A percentile compares a stretch with the other conserved stretches of the same genome.
Evolutionary conservation across 129 eudicot species (phyloP).

Genomic region (Logfia minima): DNA sequence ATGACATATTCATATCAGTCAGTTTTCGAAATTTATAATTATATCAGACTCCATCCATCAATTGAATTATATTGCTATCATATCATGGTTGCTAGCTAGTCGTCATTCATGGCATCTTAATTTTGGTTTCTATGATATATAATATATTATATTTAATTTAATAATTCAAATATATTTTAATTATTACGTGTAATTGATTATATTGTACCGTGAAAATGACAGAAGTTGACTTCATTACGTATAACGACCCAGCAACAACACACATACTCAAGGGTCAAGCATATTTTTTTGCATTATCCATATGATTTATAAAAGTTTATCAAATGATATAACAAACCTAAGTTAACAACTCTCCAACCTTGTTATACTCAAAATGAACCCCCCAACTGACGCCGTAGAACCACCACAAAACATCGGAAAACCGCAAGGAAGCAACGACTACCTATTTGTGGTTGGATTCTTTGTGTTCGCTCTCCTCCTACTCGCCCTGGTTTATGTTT

Average conservation of each 20-base stretch:
- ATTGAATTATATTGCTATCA: too few relatives aligned
- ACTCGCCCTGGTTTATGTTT: neutral
- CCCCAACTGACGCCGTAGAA: slow-evolving; percentile 2
- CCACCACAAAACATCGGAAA: neutral
- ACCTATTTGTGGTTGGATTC: slow-evolving; percentile 8
- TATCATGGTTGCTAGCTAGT: too few relatives aligned
- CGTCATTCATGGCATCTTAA: too few relatives aligned
- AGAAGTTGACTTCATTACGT: neutral
- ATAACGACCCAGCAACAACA: neutral
- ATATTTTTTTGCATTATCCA: neutral
- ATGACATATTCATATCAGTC: too few relatives aligned
- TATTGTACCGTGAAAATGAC: neutral
- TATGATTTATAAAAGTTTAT: neutral
- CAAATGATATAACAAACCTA: neutral
- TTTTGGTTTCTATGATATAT: too few relatives aligned
- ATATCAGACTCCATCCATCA: too few relatives aligned
- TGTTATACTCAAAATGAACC: neutral
- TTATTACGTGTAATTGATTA: too few relatives aligned
- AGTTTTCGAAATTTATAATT: too few relatives aligned
- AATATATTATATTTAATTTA: too few relatives aligned
- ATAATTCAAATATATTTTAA: too few relatives aligned
- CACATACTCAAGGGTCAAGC: neutral
- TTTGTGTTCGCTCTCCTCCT: neutral
- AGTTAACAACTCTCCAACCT: neutral
- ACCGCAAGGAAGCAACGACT: neutral